Percentiles rank a stretch among this genome's conserved stretches.
Conservation (phyloP, 768 basidiomycete species). For the Kwoniella bestiolae region DNA sequence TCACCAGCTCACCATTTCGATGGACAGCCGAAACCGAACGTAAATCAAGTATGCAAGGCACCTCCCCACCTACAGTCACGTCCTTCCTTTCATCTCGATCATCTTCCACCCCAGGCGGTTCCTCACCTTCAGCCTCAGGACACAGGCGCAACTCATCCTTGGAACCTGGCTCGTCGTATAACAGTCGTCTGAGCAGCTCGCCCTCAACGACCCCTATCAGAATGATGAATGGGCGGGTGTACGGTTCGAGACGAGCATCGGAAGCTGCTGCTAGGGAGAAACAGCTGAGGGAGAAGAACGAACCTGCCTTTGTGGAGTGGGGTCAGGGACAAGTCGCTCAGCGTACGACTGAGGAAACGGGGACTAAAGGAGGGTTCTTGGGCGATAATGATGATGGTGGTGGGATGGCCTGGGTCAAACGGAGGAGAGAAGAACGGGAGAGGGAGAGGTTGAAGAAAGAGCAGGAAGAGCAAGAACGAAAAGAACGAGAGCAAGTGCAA, state of each 20-base stretch:
- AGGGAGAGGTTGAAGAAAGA: constrained; percentile 62
- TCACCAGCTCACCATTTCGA: constrained; percentile 48
- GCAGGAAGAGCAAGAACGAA: constrained; percentile 23
- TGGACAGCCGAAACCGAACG: constrained; percentile 48
- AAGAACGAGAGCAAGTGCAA: constrained; percentile 59
- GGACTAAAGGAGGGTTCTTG: constrained; percentile 60
- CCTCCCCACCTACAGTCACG: constrained; percentile 21
- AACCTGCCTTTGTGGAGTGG: constrained; percentile 90
- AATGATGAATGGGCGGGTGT: constrained; percentile 86
- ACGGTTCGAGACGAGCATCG: constrained; percentile 62
- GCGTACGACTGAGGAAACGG: constrained; percentile 56
- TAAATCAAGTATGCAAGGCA: constrained; percentile 40
- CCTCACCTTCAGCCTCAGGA: constrained; percentile 1
- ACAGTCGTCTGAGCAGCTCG: constrained; percentile 21
- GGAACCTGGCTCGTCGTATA: constrained; percentile 32
- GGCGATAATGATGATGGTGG: constrained; percentile 78
- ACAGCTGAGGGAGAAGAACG: constrained; percentile 51
- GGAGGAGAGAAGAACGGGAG: constrained; percentile 65
- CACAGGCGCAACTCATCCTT: constrained; percentile 51
- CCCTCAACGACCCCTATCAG: constrained; percentile 42
- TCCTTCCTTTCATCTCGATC: constrained; percentile 19
- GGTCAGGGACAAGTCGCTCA: constrained; percentile 62
- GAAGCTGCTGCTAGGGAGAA: constrained; percentile 44
- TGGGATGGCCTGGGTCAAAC: constrained; percentile 82
- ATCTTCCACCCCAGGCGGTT: background rate